Evolutionary conservation across 805 yeast genomes (phyloP).

Genomic region (Suhomyces canberraensis): DNA sequence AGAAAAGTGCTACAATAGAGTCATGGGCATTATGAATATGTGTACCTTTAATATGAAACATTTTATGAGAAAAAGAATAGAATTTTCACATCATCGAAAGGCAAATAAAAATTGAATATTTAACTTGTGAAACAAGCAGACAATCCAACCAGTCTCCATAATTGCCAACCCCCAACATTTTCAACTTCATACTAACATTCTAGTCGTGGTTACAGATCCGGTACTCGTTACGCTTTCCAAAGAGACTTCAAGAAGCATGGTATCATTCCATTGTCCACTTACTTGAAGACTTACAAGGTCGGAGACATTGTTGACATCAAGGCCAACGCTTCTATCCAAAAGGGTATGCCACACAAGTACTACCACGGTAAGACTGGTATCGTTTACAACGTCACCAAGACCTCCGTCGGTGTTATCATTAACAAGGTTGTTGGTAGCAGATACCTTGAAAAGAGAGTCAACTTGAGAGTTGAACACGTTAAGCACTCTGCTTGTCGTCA

Average conservation of each 20-base stretch:
- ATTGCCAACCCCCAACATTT: too few species aligned
- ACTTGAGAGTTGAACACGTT: constrained; percentile 97
- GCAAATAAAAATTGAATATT: too few species aligned
- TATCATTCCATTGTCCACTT: constrained; percentile 88
- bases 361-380: constrained; percentile 99
- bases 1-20: too few species aligned
- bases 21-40: too few species aligned
- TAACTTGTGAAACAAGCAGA: too few species aligned
- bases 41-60: too few species aligned
- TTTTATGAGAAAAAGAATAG: too few species aligned
- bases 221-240: constrained; percentile 99
- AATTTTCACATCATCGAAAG: too few species aligned
- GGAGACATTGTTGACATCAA: constrained; percentile 99
- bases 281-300: constrained; percentile 96
- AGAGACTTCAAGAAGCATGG: constrained; percentile 99
- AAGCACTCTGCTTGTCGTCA: constrained; percentile 99
- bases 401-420: constrained; percentile 96
- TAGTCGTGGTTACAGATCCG: constrained; percentile 98
- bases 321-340: constrained; percentile 98
- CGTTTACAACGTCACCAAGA: constrained; percentile 97
- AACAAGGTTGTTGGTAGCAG: constrained; percentile 99
- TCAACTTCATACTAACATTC: constrained; percentile 6
- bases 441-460: constrained; percentile 97
- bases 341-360: constrained; percentile 99
- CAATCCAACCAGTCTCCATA: too few species aligned